phyloP scores from a whole-genome alignment of 23 red algal genomes.

The Pyropia yezoensis region DNA sequence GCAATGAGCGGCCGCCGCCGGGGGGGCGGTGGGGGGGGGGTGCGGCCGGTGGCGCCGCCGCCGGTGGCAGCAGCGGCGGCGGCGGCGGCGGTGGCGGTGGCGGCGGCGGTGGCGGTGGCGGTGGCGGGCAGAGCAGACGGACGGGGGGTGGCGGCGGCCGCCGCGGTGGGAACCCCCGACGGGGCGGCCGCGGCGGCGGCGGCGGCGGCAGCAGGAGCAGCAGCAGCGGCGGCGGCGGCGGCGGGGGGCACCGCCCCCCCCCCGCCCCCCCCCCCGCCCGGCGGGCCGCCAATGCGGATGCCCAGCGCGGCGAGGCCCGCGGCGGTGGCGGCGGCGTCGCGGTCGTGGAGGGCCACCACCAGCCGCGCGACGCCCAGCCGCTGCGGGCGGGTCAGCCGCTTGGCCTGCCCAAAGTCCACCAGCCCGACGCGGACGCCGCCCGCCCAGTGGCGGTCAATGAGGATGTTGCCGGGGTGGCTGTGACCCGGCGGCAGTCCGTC shows the following conservation, averaged over 20 bases:
- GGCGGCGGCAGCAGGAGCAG: no score
- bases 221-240: no score
- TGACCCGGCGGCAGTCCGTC: no score
- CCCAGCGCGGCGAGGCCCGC: conserved; percentile 39
- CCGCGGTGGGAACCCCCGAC: background rate
- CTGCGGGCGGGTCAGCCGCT: conserved; percentile 29
- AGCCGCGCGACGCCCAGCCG: conserved; percentile 41
- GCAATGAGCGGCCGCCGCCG: background rate
- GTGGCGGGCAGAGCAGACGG: background rate
- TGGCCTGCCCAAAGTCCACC: conserved; percentile 82
- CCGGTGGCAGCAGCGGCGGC: background rate
- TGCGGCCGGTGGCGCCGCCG: background rate
- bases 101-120: background rate
- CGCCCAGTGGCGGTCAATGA: no score
- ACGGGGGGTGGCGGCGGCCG: background rate
- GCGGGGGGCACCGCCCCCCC: background rate
- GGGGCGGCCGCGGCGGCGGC: no score
- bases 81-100: background rate
- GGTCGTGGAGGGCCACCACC: conserved; percentile 48
- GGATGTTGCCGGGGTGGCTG: conserved; percentile 81
- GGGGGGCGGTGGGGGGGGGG: background rate
- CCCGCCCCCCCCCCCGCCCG: background rate
- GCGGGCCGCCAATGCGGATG: conserved; percentile 8
- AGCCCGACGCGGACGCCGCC: conserved; percentile 39
- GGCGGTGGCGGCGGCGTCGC: conserved; percentile 12